Base-by-base conservation (phyloP, 2,329 filamentous ascomycete species). In the Penicillium sp. region DNA sequence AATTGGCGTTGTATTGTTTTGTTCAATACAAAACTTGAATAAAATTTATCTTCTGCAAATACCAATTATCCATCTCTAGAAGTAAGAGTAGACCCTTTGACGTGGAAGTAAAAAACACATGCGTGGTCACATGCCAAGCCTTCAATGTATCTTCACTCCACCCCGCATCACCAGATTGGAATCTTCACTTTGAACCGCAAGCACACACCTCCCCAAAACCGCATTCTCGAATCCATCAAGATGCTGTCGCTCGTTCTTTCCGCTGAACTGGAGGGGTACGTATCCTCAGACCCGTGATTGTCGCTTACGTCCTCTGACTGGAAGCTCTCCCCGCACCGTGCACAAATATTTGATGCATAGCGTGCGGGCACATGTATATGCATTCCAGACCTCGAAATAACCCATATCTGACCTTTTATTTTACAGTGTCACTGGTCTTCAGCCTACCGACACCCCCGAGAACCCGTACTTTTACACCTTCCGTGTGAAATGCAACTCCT, bases 401-500 rank as follows among this genome's bases (percentile, higher is more conserved):
- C 20, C 36, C 8, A 13, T 40, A 24, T 9, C 53, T 56, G 43
- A 59, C 29, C 29, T 40, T 42, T 35, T n/a, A n/a, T n/a, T 42
- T 4, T 34, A 49, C 61, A 97, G 93, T 37, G 89, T 98, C 50
- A 96, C 89, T 50, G 86, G 93, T 62, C 82, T 98, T 57, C 84
- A 84, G 46, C 93, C 93, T 6, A 77, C 84, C 57, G 93, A 98
- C 68, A 89, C 84, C 6, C 75, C 84, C 59, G 87, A 87, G 14
- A 80, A 79, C 49, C 88, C 89, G 3, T 98, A 96, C 74, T 95
- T 86, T 79, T 98, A 95, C 74, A 96, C 88, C 41, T 97, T 98
- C 80, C 93, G 87, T 66, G 91, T 98, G 28, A 88, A 96, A 75
- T 98, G 93, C 73, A 96, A 89, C n/a, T 95, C 90, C 44, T 98